Evolutionary conservation across 2,329 filamentous ascomycete genomes (phyloP), one percentile per base, ranked within the genome.

Genomic region (Sporothrix luriei): DNA sequence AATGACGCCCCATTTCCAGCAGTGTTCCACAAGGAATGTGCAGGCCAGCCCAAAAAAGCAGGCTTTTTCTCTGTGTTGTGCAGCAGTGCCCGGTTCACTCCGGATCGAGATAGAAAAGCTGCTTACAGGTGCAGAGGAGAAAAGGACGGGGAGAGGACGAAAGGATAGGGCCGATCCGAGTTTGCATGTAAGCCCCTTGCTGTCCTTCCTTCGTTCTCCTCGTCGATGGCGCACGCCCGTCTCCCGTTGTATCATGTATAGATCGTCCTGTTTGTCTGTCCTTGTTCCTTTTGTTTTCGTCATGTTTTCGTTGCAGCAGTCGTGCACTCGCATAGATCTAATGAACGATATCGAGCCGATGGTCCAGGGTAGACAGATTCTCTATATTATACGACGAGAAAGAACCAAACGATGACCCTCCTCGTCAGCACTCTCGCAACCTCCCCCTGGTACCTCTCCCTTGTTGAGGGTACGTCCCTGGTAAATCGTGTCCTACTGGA

Each of bases 401-500:
- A n/a, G 16, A 19, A 10, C 13, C 48, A 21, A 2, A 1, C n/a
- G 48, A 21, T n/a, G n/a, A n/a, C n/a, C n/a, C 48, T 10, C 16
- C 19, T 49, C 2, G 4, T 6, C 19, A 9, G 48, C 16, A 19
- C 19, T 49, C 19, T 21, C 3, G 55, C 29, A 33, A 10, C 11
- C 33, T 29, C 43, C 48, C 6, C 6, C 40, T 11, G 4, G 3
- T 21, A n/a, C n/a, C n/a, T 29, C 43, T 64, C 6, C 6, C 40
- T 11, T 4, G 3, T 21, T 51, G 48, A 43, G 3, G 1, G 10
- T 19, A 26, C 13, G 19, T n/a, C 49, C 40, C n/a, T n/a, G n/a
- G n/a, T 13, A 16, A 9, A 26, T 5, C 19, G 38, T 69, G 59
- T 65, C 49, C 49, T 69, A 69, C 68, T 69, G 68, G 68, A 69